Evolutionary conservation across 805 yeast genomes (phyloP).

Genomic region (Ogataea angusta): DNA sequence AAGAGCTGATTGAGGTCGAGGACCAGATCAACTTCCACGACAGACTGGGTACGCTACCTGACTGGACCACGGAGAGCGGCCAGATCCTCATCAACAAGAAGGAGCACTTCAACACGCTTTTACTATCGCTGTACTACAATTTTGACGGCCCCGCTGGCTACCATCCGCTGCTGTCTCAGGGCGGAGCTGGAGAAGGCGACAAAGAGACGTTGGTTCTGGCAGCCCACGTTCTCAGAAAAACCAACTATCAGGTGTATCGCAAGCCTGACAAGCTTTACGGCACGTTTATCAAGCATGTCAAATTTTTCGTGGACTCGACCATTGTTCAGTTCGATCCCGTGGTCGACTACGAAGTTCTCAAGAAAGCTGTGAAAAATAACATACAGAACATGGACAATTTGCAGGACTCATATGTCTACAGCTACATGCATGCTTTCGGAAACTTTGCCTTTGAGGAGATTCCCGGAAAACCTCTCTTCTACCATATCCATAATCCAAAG

Average conservation of each 20-base stretch:
- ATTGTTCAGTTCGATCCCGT: conserved; percentile 33
- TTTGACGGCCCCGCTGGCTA: conserved; percentile 58
- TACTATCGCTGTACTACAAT: conserved; percentile 65
- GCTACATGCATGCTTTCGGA: conserved; percentile 20
- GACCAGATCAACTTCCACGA: conserved; percentile 48
- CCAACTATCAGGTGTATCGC: conserved; percentile 48
- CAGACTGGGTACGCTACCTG: conserved; percentile 60
- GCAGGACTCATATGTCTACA: conserved; percentile 15
- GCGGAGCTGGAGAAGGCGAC: conserved; percentile 74
- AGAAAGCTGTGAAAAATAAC: conserved; percentile 11
- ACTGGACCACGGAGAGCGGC: conserved; percentile 67
- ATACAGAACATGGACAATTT: conserved; percentile 2
- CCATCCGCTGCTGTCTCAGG: conserved; percentile 59
- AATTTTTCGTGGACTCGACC: conserved; percentile 27
- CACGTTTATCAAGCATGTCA: conserved; percentile 17
- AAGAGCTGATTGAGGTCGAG: conserved; percentile 20
- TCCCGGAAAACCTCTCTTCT: conserved; percentile 22
- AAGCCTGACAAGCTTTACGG: conserved; percentile 29
- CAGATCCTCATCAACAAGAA: conserved; percentile 58
- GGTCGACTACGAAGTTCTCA: conserved; percentile 21
- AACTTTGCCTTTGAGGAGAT: conserved; percentile 13
- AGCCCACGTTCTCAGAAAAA: conserved; percentile 44
- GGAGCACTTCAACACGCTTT: conserved; percentile 53
- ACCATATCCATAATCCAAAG: conserved; percentile 48
- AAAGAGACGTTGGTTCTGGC: conserved; percentile 73